Conservation (phyloP, 768 basidiomycete genomes). For the Pisolithus marmoratus region DNA sequence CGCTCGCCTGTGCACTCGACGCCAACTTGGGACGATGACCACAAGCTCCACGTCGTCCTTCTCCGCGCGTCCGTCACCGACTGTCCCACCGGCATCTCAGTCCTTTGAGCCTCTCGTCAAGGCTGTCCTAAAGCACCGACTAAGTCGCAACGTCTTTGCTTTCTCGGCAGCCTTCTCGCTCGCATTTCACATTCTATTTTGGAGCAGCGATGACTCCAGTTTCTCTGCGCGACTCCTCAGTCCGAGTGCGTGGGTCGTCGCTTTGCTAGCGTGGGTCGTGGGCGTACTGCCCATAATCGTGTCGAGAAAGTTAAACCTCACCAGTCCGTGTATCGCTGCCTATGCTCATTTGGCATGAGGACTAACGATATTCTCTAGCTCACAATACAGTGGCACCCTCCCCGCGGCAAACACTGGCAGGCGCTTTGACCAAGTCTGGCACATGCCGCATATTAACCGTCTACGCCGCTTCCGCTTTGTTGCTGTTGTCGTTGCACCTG, state of each 20-base stretch:
- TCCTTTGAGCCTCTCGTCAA: constrained; percentile 65
- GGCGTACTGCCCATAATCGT: constrained; percentile 55
- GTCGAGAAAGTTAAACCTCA: constrained; percentile 52
- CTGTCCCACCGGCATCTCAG: constrained; percentile 52
- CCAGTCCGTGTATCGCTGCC: constrained; percentile 37
- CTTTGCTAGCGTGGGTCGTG: constrained; percentile 42
- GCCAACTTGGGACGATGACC: no score
- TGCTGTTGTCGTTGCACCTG: constrained; percentile 40
- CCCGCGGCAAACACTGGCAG: constrained; percentile 42
- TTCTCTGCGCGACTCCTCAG: constrained; percentile 34
- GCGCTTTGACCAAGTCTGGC: constrained; percentile 41
- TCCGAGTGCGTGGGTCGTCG: constrained; percentile 39
- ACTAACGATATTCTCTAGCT: constrained; percentile 26
- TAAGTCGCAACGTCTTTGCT: constrained; percentile 48
- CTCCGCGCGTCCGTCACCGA: constrained; percentile 42
- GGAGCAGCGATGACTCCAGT: constrained; percentile 10
- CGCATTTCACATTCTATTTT: constrained; percentile 32
- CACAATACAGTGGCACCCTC: constrained; percentile 45
- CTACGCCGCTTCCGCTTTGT: constrained; percentile 44
- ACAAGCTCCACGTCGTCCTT: constrained; percentile 17
- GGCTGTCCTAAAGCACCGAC: constrained; percentile 53
- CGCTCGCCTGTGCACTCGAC: no score
- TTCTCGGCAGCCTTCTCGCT: constrained; percentile 46
- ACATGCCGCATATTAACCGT: constrained; percentile 40
- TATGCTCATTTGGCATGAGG: neutral